Evolutionary conservation across 108 stramenopile genomes (phyloP), one percentile per base, ranked within the genome.

Genomic region (Schizochytrium sp.): DNA sequence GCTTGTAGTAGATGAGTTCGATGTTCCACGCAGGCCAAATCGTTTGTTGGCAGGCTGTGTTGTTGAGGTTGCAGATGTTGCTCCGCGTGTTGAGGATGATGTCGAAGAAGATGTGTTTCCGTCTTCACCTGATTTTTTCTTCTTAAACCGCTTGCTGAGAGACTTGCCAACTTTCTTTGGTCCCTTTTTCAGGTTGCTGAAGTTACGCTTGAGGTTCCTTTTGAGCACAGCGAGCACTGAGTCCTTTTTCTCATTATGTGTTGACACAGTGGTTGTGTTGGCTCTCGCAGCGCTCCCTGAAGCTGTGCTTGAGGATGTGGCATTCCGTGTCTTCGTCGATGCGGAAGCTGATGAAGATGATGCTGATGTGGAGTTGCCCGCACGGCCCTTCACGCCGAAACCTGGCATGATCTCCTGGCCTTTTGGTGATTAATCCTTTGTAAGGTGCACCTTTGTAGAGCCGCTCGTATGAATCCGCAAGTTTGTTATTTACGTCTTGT

Each of bases 191-290:
- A 69, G 64, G 64, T 69, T 69, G 28, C 3, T 3, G 45, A 55
- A 13, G 76, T 83, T 83, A 0, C 76, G 76, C 45, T 47, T 55
- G 50, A 83, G 19, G 76, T 83, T 83, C 47, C 53, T 83, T n/a
- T 53, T 47, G 0, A 83, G 50, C 76, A 55, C 76, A 38, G 76
- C 76, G 47, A 83, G 76, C 19, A 44, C 64, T 1, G 64, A 69
- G 3, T 69, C 15, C 64, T 69, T 69, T 7, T 15, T 7, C 28
- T 69, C 64, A 15, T 69, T 69, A 44, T 69, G 64, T 44, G 64
- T 69, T 8, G 64, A 69, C 12, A 69, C 64, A 38, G 64, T 44
- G 57, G 57, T 15, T 44, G 64, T 13, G 12, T 38, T 44, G 19
- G 64, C 64, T 7, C 64, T 15, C 28, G 64, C 7, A 44, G 8